Evolutionary conservation across 441 rosid species (phyloP), one percentile per base, ranked within the genome.

Genomic region (Breynia disticha): DNA sequence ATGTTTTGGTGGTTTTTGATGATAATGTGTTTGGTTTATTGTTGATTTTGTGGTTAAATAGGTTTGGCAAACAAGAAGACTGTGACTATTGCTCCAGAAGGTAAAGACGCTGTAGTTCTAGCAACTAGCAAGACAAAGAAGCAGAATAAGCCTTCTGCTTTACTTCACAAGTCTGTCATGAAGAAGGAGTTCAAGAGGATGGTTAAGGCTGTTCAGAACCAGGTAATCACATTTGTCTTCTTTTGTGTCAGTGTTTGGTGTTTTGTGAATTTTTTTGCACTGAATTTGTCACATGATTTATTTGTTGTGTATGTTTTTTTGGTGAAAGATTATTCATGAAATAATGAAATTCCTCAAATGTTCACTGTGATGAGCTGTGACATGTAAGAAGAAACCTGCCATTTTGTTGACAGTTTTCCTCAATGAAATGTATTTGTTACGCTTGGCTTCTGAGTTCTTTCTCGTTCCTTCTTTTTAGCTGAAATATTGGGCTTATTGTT

Each of bases 11-110:
- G 44, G n/a, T 41, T 41, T 41, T 15, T 41, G 44, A n/a, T n/a
- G n/a, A n/a, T n/a, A n/a, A n/a, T n/a, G n/a, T n/a, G n/a, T n/a
- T 10, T n/a, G n/a, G n/a, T n/a, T 11, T 47, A 11, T 19, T 8
- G 43, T 14, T 22, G 18, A n/a, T n/a, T 10, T 19, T 12, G 8
- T 19, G 11, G 28, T 56, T 9, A 1, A 17, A 37, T 54, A 86
- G 95, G 95, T 16, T 69, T 84, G 76, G 87, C 96, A 35, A 90
- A 87, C 76, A 70, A 74, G 60, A 85, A 87, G 67, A 85, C 98
- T 0, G 86, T 87, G 10, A 76, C 78, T 20, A 83, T 90, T 69
- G 87, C 83, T 74, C 56, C 72, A 7, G 87, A 68, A 22, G 63
- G 37, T 16, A 78, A 79, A 60, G 98, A 87, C 10, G 72, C 76